phyloP scores from a whole-genome alignment of 2,329 filamentous ascomycete species.

The Cadophora sp. region DNA sequence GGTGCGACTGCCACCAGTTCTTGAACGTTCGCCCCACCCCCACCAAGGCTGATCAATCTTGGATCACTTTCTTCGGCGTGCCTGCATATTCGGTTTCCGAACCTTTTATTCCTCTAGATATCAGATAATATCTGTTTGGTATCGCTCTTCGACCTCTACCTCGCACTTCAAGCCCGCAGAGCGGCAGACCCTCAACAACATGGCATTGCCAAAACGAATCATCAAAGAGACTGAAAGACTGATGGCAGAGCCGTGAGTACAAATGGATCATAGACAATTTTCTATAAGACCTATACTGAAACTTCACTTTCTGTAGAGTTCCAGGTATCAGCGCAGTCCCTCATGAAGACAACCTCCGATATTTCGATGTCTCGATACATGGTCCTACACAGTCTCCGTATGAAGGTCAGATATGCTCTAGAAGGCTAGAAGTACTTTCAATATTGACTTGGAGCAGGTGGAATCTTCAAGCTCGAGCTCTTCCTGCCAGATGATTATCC shows the following conservation, averaged over 20 bases:
- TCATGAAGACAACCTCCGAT: slow-evolving; percentile 95
- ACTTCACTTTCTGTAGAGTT: slow-evolving; percentile 63
- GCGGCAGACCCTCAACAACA: slow-evolving; percentile 35
- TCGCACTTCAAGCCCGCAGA: neutral
- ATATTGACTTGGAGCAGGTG: slow-evolving; percentile 47
- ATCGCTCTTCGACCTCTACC: neutral
- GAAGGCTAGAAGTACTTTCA: neutral
- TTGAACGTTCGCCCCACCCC: slow-evolving; percentile 12
- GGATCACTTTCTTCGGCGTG: neutral
- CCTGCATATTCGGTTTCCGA: neutral
- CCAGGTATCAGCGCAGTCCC: slow-evolving; percentile 95
- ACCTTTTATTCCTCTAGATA: neutral
- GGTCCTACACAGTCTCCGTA: slow-evolving; percentile 93
- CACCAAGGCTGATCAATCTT: slow-evolving; percentile 17
- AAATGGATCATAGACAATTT: neutral
- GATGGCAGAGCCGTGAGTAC: slow-evolving; percentile 89
- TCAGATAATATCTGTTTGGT: neutral
- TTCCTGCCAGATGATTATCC: slow-evolving; percentile 99
- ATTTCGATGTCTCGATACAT: slow-evolving; percentile 97
- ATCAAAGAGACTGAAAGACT: slow-evolving; percentile 98
- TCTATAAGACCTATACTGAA: slow-evolving; percentile 24
- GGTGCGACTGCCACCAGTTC: neutral
- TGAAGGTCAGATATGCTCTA: slow-evolving; percentile 69
- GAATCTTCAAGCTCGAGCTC: slow-evolving; percentile 95
- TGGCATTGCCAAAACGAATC: slow-evolving; percentile 93